These are phyloP conservation scores for Fusarium bactridioides DNA, from an alignment of 2,329 filamentous ascomycete species.

Conservation along the genomic window DNA sequence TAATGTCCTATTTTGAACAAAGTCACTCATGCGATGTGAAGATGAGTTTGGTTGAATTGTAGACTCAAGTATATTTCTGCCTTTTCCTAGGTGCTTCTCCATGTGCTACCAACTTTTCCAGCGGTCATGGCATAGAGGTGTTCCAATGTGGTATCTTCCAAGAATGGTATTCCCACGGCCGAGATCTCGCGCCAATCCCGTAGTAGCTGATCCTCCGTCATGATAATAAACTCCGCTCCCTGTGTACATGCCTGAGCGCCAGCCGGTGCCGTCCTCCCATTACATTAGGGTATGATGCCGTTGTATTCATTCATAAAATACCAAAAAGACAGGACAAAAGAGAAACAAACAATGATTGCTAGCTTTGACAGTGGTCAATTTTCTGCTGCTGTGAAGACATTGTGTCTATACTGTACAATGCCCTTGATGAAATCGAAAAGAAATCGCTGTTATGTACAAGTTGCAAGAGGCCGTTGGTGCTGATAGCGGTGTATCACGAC, in stretches of 20 bases:
- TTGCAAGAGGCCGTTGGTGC: conserved; percentile 4
- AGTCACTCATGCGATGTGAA: neutral
- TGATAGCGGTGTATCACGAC: neutral
- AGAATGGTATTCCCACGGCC: neutral
- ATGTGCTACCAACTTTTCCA: neutral
- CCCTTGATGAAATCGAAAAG: conserved; percentile 3
- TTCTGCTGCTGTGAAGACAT: neutral
- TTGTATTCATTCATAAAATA: conserved; percentile 37
- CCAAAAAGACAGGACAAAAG: conserved; percentile 11
- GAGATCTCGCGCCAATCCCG: neutral
- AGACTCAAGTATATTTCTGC: neutral
- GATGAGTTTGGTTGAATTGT: neutral
- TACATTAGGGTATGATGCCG: conserved; percentile 43
- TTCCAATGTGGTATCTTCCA: neutral
- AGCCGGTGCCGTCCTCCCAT: conserved; percentile 35
- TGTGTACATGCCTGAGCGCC: conserved; percentile 35
- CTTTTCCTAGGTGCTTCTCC: neutral
- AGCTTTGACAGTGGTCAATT: conserved; percentile 11
- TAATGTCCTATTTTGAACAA: neutral
- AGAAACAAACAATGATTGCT: conserved; percentile 20
- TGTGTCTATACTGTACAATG: conserved; percentile 36
- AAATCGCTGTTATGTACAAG: conserved; percentile 28
- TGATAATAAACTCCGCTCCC: conserved; percentile 11
- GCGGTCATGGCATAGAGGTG: neutral
- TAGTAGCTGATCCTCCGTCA: neutral